Evolutionary conservation across 2,329 filamentous ascomycete species (phyloP), one percentile per base, ranked within the genome.

Genomic region (Rutstroemia sp.): DNA sequence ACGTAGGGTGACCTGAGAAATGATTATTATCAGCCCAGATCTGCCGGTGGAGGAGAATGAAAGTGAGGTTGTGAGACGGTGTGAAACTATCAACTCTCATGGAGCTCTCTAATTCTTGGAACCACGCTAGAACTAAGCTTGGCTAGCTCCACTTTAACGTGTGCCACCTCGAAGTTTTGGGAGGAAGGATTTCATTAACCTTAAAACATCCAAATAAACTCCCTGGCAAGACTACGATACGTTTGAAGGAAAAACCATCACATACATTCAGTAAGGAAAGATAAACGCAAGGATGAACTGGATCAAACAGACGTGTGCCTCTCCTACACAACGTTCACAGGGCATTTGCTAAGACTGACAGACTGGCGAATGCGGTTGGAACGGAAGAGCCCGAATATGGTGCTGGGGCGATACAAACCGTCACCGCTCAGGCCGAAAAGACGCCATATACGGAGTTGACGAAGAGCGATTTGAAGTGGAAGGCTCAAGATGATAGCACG

Each of bases 351-450:
- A 56, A 56, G 41, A 21, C 51, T 51, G 12, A 51, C 65, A 86
- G 82, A 72, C 73, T 87, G 74, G 82, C 80, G 72, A 79, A 92
- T 73, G 91, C 96, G 71, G 92, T 92, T 70, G 92, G 95, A 75
- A 97, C 94, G 54, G 88, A 95, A 73, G 92, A 96, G 79, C 92
- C 92, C 70, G 88, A 95, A 75, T 96, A 99, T 73, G 94, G 94
- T 63, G 85, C 92, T 50, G 81, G 84, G 8, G 92, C 92, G 67
- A 90, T 97, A 73, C 87, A 83, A 69, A 86, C 92, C 23, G 90
- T 99, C 63, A 84, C 88, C 62, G 81, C 87, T 68, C 90, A 96
- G 75, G 80, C 88, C 60, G 82, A 87, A 71, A 81, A 82, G 59
- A 88, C 82, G 25, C 87, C 89, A 49, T 95, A 87, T 73, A 92